Evolutionary conservation across 768 basidiomycete genomes (phyloP).

Genomic region (Leccinellum luteum): DNA sequence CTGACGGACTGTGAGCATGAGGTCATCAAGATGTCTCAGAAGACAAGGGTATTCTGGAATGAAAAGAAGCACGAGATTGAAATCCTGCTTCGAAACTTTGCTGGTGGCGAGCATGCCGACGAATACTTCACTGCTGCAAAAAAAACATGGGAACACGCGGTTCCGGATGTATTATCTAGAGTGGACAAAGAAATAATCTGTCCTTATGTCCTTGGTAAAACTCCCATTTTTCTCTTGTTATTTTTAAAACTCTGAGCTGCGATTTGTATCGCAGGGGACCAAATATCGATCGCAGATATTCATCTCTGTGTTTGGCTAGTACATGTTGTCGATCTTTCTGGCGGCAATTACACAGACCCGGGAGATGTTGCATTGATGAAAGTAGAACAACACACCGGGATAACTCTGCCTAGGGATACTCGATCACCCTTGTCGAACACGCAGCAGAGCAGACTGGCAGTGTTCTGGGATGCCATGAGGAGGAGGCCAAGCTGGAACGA

Average conservation of each 20-base stretch:
- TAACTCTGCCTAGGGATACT: slow-evolving; percentile 44
- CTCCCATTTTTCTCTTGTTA: background rate
- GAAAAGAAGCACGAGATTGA: slow-evolving; percentile 49
- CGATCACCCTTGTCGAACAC: slow-evolving; percentile 11
- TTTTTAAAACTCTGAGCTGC: background rate
- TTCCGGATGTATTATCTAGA: slow-evolving; percentile 45
- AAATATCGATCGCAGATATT: slow-evolving; percentile 77
- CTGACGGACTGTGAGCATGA: slow-evolving; percentile 51
- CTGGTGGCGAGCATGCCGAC: slow-evolving; percentile 41
- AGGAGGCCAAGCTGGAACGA: slow-evolving; percentile 70
- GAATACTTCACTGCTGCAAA: slow-evolving; percentile 51
- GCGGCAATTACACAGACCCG: slow-evolving; percentile 49
- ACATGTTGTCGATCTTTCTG: slow-evolving; percentile 55
- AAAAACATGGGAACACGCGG: slow-evolving; percentile 49
- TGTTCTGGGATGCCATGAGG: slow-evolving; percentile 70
- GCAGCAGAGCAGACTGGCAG: slow-evolving; percentile 50
- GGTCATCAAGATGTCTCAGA: slow-evolving; percentile 53
- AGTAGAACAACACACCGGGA: slow-evolving; percentile 48
- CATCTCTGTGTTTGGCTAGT: slow-evolving; percentile 78
- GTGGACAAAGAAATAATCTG: slow-evolving; percentile 60
- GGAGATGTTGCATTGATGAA: slow-evolving; percentile 49
- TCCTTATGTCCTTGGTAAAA: slow-evolving; percentile 62
- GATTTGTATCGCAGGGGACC: slow-evolving; percentile 59
- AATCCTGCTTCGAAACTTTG: slow-evolving; percentile 44
- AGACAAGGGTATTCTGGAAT: slow-evolving; percentile 61